These are phyloP conservation scores for Pelargonium cotyledonis DNA, from an alignment of 441 rosid species.

Conservation along the genomic window DNA sequence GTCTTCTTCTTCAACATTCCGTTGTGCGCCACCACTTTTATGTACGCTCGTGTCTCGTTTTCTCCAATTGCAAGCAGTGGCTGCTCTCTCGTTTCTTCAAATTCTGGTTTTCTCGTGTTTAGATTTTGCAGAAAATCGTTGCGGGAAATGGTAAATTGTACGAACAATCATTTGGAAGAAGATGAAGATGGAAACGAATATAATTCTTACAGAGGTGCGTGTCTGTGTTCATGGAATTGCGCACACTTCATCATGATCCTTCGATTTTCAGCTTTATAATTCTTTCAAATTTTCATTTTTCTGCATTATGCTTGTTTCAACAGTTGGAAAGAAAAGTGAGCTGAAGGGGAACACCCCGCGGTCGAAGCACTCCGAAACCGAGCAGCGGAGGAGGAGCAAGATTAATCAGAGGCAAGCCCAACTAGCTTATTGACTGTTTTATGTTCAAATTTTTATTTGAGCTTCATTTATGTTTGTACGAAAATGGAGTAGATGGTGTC, in stretches of 20 bases:
- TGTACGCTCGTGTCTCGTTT: background rate
- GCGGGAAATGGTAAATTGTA: background rate
- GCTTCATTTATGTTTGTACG: background rate
- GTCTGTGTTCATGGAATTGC: background rate
- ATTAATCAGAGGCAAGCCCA: constrained; percentile 48
- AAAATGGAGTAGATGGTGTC: background rate
- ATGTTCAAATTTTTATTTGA: background rate
- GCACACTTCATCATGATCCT: background rate
- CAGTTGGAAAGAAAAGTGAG: constrained; percentile 28
- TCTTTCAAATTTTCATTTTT: background rate
- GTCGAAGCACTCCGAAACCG: constrained; percentile 60
- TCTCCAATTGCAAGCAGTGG: background rate
- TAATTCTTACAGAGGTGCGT: constrained; percentile 4
- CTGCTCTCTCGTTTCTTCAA: background rate
- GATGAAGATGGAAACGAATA: background rate
- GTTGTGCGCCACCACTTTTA: no score
- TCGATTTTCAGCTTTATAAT: background rate
- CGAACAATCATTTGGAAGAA: background rate
- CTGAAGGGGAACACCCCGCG: constrained; percentile 33
- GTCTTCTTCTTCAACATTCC: no score
- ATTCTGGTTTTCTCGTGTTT: background rate
- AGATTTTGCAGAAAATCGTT: background rate
- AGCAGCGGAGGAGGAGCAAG: constrained; percentile 64
- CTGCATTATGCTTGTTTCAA: background rate
- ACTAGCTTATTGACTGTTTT: background rate